These are phyloP conservation scores for Cunninghamia lanceolata DNA, from an alignment of 75 land plant species.

Conservation along the genomic window DNA sequence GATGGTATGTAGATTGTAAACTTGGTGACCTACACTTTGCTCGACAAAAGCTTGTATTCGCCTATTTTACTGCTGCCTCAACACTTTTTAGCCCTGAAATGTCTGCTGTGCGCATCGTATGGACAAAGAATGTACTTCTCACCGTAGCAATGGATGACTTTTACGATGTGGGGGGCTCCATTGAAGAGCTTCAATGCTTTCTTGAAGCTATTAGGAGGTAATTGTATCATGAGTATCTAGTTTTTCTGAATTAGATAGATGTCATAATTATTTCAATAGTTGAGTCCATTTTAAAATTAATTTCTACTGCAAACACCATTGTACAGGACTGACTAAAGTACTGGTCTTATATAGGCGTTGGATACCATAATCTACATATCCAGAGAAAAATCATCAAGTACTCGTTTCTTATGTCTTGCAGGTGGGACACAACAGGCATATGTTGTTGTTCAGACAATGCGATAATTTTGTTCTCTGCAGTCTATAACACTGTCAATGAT, in stretches of 20 bases:
- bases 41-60: slow-evolving; percentile 59
- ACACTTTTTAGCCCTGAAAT: slow-evolving; percentile 64
- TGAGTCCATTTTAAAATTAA: not conserved
- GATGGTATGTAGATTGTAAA: slow-evolving; percentile 58
- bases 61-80: slow-evolving; percentile 87
- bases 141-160: slow-evolving; percentile 84
- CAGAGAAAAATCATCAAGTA: not conserved
- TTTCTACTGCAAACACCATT: not conserved
- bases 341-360: not conserved
- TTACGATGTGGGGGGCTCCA: slow-evolving; percentile 72
- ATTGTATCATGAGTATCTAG: not conserved
- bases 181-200: slow-evolving; percentile 55
- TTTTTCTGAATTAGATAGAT: not conserved
- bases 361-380: not conserved
- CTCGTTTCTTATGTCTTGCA: slow-evolving; percentile 16
- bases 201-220: slow-evolving; percentile 59
- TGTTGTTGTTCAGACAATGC: slow-evolving; percentile 46
- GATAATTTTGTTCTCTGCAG: slow-evolving; percentile 54
- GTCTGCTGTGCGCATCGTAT: slow-evolving; percentile 65
- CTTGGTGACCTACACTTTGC: slow-evolving; percentile 69
- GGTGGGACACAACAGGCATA: slow-evolving; percentile 48
- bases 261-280: not conserved
- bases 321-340: no score
- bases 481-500: slow-evolving; percentile 59
- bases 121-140: slow-evolving; percentile 70